Evolutionary conservation across 2,329 filamentous ascomycete species (phyloP).

Genomic region (Ceratocystis papillata): DNA sequence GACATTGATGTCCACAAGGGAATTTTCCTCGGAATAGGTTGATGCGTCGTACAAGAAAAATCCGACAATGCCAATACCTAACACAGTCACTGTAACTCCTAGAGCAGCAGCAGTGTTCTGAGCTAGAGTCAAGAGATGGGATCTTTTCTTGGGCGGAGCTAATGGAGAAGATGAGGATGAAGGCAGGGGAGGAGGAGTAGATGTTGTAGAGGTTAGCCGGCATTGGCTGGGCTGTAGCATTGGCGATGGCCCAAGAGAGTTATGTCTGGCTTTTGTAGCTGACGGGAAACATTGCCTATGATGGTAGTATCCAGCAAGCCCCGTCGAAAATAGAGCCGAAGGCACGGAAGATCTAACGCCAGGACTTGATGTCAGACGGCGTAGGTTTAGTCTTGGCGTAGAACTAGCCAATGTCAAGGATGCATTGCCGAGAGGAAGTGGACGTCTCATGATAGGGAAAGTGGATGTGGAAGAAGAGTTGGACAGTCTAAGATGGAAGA

Average conservation of each 20-base stretch:
- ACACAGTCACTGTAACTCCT: slow-evolving; percentile 63
- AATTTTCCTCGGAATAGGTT: slow-evolving; percentile 68
- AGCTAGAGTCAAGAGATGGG: slow-evolving; percentile 45
- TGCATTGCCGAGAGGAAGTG: background rate
- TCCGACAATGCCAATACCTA: slow-evolving; percentile 57
- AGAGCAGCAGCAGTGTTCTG: slow-evolving; percentile 61
- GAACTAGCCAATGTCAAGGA: background rate
- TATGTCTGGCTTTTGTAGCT: background rate
- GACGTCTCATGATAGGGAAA: background rate
- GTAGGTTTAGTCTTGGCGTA: background rate
- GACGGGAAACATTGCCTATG: background rate
- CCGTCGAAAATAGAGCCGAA: background rate
- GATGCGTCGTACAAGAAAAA: slow-evolving; percentile 93
- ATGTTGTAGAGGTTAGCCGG: slow-evolving; percentile 15
- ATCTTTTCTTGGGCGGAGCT: slow-evolving; percentile 31
- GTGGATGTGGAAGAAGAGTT: background rate
- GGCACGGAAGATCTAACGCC: background rate
- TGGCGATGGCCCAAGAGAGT: background rate
- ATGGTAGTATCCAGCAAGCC: background rate
- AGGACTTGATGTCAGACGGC: background rate
- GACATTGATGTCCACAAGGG: slow-evolving; percentile 64
- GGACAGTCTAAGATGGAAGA: background rate
- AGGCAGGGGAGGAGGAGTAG: background rate
- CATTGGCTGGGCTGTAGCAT: slow-evolving; percentile 11
- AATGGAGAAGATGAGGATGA: background rate